Percentiles rank a stretch among this genome's conserved stretches.
Conservation (phyloP, 2,329 filamentous ascomycete genomes). For the Escovopsis sp. region DNA sequence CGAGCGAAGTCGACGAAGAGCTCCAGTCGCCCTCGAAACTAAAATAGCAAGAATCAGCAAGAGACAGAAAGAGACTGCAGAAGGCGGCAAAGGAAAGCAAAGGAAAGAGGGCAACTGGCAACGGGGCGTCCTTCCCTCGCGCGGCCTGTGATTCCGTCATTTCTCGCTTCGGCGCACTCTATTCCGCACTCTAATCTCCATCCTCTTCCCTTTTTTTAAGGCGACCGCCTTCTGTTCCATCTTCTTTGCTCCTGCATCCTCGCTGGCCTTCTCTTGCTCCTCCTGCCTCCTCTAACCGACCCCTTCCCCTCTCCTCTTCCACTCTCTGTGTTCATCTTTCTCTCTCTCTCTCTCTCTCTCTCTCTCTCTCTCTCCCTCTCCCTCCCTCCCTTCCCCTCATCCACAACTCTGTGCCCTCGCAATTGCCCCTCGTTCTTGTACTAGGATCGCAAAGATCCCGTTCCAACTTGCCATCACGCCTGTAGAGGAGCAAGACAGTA, state of each 20-base stretch:
- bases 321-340: not conserved
- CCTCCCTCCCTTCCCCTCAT: not conserved
- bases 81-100: no score
- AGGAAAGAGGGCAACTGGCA: conserved; percentile 1
- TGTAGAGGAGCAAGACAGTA: not conserved
- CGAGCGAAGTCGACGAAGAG: not conserved
- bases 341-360: conserved; percentile 2
- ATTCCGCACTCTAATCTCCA: not conserved
- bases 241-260: not conserved
- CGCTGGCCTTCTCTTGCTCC: not conserved
- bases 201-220: not conserved
- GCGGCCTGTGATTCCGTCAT: conserved; percentile 2
- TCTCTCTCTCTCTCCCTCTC: not conserved
- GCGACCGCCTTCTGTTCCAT: not conserved
- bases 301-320: not conserved
- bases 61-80: no score
- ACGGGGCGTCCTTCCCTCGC: conserved; percentile 1
- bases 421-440: not conserved
- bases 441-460: not conserved
- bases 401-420: not conserved
- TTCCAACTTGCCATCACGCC: conserved; percentile 3
- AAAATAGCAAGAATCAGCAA: no score
- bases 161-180: conserved; percentile 4
- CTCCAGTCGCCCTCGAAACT: no score
- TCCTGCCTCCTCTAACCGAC: conserved; percentile 1